phyloP scores from a whole-genome alignment of 2,329 filamentous ascomycete genomes.

The Acrodontium crateriforme region DNA sequence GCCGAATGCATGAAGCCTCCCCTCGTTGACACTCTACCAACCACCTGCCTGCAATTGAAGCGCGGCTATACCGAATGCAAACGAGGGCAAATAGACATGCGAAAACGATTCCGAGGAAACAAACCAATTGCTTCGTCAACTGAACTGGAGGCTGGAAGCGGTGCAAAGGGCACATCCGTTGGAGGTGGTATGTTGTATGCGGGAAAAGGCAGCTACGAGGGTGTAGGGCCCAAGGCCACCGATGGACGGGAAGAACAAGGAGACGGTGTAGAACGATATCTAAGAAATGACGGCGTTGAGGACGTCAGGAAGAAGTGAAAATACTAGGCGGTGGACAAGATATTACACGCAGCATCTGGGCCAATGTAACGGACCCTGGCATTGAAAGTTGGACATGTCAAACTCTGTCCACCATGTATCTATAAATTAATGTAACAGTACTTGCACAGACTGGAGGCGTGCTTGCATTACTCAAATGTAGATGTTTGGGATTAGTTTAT shows the following conservation, averaged over 20 bases:
- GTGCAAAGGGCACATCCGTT: slow-evolving; percentile 20
- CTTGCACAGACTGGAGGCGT: no score
- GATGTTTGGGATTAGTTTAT: no score
- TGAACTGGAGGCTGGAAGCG: slow-evolving; percentile 41
- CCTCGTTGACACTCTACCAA: slow-evolving; percentile 67
- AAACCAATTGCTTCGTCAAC: slow-evolving; percentile 61
- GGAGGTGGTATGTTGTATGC: slow-evolving; percentile 2
- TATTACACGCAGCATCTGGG: no score
- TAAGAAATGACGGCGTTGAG: slow-evolving; percentile 17
- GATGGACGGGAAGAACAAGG: slow-evolving; percentile 16
- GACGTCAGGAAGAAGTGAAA: slow-evolving; percentile 18
- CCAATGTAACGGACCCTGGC: no score
- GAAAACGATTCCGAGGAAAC: slow-evolving; percentile 93
- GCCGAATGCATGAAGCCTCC: slow-evolving; percentile 79
- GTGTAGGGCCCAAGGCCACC: slow-evolving; percentile 11
- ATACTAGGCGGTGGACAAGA: no score
- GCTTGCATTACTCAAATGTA: no score
- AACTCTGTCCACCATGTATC: no score
- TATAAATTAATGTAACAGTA: no score
- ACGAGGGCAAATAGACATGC: slow-evolving; percentile 94
- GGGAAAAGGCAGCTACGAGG: not conserved
- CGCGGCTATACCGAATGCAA: slow-evolving; percentile 92
- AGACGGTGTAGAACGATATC: slow-evolving; percentile 17
- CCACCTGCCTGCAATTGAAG: slow-evolving; percentile 81
- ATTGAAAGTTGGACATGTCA: no score